A percentile compares a stretch with the other conserved stretches of the same genome.
Evolutionary conservation across 345 rosid genomes (phyloP).

Genomic region (Isatis tinctoria): DNA sequence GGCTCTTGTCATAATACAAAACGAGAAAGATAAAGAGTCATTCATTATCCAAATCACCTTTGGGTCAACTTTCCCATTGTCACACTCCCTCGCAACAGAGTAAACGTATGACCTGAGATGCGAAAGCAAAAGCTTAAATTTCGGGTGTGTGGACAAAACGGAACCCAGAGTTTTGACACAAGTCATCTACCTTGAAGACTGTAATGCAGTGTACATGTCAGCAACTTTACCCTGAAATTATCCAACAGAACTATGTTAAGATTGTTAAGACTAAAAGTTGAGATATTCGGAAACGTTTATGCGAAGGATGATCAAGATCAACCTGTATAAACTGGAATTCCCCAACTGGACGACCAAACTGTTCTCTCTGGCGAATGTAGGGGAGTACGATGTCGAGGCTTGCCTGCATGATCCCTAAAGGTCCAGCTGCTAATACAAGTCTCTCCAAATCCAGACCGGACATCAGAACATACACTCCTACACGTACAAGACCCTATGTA

Average conservation of each 20-base stretch:
- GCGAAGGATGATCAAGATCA: conserved; percentile 14
- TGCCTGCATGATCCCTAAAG: conserved; percentile 95
- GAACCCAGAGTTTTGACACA: not conserved
- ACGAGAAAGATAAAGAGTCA: not conserved
- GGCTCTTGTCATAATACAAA: not conserved
- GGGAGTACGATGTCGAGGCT: conserved; percentile 94
- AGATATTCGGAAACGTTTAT: not conserved
- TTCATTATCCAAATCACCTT: conserved; percentile 42
- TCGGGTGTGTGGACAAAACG: not conserved
- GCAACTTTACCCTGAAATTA: conserved; percentile 82
- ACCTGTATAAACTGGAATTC: conserved; percentile 97
- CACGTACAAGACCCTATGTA: conserved; percentile 1
- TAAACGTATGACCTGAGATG: conserved; percentile 73
- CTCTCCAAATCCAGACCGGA: conserved; percentile 95
- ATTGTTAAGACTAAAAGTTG: not conserved
- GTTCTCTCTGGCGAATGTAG: conserved; percentile 71
- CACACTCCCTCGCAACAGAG: conserved; percentile 86
- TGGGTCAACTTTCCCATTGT: conserved; percentile 64
- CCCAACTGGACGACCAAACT: conserved; percentile 88
- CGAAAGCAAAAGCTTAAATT: not conserved
- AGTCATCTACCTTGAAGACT: conserved; percentile 67
- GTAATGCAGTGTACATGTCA: conserved; percentile 86
- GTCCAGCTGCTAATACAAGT: conserved; percentile 92
- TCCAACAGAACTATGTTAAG: not conserved
- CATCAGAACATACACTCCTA: conserved; percentile 96